Evolutionary conservation across 192 early-diverging fungal genomes (phyloP).

Genomic region (Linnemannia schmuckeri): DNA sequence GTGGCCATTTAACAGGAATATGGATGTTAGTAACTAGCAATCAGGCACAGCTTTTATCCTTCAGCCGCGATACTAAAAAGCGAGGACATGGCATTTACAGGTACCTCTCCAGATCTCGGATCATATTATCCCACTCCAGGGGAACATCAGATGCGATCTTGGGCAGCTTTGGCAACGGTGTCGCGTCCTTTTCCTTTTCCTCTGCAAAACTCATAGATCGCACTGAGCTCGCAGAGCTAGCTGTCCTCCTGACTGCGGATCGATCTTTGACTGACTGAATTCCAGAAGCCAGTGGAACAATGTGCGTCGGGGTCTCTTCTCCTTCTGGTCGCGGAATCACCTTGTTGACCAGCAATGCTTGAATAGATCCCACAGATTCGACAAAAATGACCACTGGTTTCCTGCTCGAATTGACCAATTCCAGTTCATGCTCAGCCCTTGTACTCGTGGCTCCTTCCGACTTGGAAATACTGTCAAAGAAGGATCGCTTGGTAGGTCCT

Average conservation of each 20-base stretch:
- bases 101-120: slow-evolving; percentile 45
- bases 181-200: slow-evolving; percentile 29
- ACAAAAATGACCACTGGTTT: slow-evolving; percentile 49
- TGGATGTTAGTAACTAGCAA: neutral
- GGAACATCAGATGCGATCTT: slow-evolving; percentile 48
- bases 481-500: slow-evolving; percentile 44
- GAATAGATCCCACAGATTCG: slow-evolving; percentile 45
- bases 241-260: slow-evolving; percentile 28
- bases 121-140: slow-evolving; percentile 40
- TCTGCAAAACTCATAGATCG: slow-evolving; percentile 22
- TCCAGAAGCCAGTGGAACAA: slow-evolving; percentile 22
- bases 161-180: slow-evolving; percentile 39
- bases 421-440: slow-evolving; percentile 15
- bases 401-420: slow-evolving; percentile 51
- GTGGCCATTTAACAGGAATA: neutral
- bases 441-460: slow-evolving; percentile 2
- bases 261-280: slow-evolving; percentile 18
- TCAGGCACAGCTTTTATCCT: neutral
- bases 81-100: neutral
- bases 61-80: neutral
- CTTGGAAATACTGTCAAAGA: slow-evolving; percentile 52
- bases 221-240: slow-evolving; percentile 33
- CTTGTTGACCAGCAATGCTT: slow-evolving; percentile 39
- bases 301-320: slow-evolving; percentile 27
- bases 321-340: slow-evolving; percentile 28